phyloP scores from a whole-genome alignment of 768 basidiomycete genomes.

The Podaxis sp. region DNA sequence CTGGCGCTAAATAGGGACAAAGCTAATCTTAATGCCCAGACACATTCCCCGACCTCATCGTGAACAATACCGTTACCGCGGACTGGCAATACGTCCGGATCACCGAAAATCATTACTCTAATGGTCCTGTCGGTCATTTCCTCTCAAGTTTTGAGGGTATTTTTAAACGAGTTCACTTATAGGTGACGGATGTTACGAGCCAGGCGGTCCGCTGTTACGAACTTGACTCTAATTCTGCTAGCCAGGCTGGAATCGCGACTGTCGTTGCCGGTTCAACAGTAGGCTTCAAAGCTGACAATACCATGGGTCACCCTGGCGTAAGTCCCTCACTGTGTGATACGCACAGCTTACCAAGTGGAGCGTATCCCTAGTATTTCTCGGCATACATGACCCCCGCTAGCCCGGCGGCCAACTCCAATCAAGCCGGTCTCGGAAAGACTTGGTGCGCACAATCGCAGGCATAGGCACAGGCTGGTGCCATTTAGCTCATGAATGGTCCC shows the following conservation, averaged over 20 bases:
- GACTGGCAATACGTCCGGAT: slow-evolving; percentile 37
- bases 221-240: slow-evolving; percentile 29
- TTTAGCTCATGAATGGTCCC: not conserved
- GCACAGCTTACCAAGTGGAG: not conserved
- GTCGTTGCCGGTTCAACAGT: slow-evolving; percentile 32
- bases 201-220: slow-evolving; percentile 37
- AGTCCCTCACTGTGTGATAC: not conserved
- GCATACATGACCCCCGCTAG: slow-evolving; percentile 32
- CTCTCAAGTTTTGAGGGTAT: not conserved
- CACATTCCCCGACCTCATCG: slow-evolving; percentile 31
- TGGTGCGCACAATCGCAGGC: slow-evolving; percentile 24
- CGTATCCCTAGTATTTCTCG: slow-evolving; percentile 27
- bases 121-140: slow-evolving; percentile 28
- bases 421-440: slow-evolving; percentile 41
- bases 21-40: slow-evolving; percentile 18
- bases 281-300: slow-evolving; percentile 32
- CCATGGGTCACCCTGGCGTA: slow-evolving; percentile 35
- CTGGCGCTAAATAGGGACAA: not conserved
- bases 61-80: slow-evolving; percentile 24
- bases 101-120: slow-evolving; percentile 33
- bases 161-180: not conserved
- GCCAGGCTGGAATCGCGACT: slow-evolving; percentile 27
- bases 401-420: slow-evolving; percentile 34
- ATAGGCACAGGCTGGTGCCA: not conserved
- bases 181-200: slow-evolving; percentile 36